Percentiles rank a stretch among this genome's conserved stretches.
Evolutionary conservation across 805 yeast species (phyloP).

Genomic region (Candida ipomoeae): DNA sequence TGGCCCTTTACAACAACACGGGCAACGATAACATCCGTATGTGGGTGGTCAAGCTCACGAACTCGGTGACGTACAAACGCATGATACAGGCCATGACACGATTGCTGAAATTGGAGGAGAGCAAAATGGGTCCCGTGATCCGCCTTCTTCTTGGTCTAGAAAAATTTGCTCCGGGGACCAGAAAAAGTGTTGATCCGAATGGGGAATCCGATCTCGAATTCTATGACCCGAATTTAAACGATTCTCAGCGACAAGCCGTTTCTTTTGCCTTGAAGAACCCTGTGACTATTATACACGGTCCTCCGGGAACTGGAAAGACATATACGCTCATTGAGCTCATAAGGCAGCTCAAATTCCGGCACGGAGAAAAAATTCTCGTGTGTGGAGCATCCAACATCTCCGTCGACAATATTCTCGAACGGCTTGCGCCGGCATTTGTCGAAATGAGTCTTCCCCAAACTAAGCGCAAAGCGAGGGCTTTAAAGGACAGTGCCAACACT

Average conservation of each 20-base stretch:
- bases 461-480: neutral
- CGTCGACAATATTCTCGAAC: conserved; percentile 84
- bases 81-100: conserved; percentile 77
- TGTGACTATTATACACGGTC: conserved; percentile 66
- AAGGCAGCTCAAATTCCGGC: conserved; percentile 55
- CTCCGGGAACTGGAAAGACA: conserved; percentile 83
- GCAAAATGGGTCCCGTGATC: conserved; percentile 30
- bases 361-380: conserved; percentile 57
- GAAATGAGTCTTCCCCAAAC: neutral
- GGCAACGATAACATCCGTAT: conserved; percentile 39
- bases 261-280: conserved; percentile 58
- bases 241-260: conserved; percentile 72
- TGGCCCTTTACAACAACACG: conserved; percentile 43
- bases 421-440: conserved; percentile 43
- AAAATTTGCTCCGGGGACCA: conserved; percentile 22
- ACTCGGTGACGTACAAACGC: conserved; percentile 68
- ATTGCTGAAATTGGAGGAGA: conserved; percentile 45
- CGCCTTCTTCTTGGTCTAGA: conserved; percentile 46
- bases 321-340: conserved; percentile 79
- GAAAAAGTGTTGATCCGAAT: neutral
- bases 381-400: conserved; percentile 95
- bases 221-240: conserved; percentile 48
- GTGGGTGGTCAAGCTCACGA: conserved; percentile 66
- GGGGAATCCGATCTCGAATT: conserved; percentile 19
- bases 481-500: no score